These are phyloP conservation scores for Penicillium brevicompactum DNA, from an alignment of 2,329 filamentous ascomycete species.

Conservation along the genomic window DNA sequence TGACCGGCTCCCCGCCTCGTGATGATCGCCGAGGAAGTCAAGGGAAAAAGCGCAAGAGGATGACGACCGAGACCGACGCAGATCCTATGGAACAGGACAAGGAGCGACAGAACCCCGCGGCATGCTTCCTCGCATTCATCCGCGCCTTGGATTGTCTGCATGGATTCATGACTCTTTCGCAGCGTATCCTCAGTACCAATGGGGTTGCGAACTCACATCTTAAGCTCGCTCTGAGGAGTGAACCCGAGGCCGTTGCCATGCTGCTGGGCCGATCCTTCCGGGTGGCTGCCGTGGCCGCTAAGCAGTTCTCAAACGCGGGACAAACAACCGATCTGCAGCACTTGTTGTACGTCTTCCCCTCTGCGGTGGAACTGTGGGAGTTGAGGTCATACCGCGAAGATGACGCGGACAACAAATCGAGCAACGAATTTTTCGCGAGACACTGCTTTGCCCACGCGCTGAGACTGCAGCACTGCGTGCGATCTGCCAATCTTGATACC, in stretches of 20 bases:
- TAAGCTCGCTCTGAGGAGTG: conserved; percentile 41
- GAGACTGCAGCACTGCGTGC: conserved; percentile 33
- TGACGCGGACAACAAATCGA: conserved; percentile 34
- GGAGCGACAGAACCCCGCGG: conserved; percentile 30
- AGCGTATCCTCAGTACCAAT: conserved; percentile 27
- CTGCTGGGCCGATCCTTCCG: conserved; percentile 40
- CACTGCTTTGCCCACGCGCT: conserved; percentile 39
- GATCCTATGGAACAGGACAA: conserved; percentile 37
- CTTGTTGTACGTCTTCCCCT: conserved; percentile 36
- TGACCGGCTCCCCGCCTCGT: conserved; percentile 29
- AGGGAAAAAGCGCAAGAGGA: conserved; percentile 44
- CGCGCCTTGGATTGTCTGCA: conserved; percentile 39
- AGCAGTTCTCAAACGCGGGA: conserved; percentile 31
- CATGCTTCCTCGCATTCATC: conserved; percentile 38
- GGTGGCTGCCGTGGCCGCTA: conserved; percentile 33
- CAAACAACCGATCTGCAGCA: conserved; percentile 38
- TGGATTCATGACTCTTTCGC: conserved; percentile 31
- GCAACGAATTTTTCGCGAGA: conserved; percentile 39
- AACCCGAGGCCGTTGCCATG: conserved; percentile 37
- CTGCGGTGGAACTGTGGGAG: conserved; percentile 42
- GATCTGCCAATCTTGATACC: conserved; percentile 30
- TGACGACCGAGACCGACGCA: conserved; percentile 22
- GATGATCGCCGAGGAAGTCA: conserved; percentile 26
- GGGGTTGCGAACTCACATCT: conserved; percentile 41
- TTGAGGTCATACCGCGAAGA: conserved; percentile 38